These are phyloP conservation scores for Populus ilicifolia DNA, from an alignment of 345 rosid genomes.

Conservation along the genomic window DNA sequence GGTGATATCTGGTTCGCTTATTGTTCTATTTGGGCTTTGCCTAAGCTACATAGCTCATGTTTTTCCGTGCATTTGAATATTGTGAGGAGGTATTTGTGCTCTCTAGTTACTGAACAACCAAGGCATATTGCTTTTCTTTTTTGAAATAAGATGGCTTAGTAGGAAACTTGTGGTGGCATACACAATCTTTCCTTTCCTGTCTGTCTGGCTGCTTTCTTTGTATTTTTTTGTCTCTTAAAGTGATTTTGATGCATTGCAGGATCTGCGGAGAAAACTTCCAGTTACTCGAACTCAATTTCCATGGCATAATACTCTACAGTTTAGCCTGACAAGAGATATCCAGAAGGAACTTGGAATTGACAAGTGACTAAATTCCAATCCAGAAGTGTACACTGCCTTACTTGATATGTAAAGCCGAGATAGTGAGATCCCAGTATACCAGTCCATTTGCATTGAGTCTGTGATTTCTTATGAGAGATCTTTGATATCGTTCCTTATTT, in stretches of 20 bases:
- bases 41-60: too few relatives aligned
- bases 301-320: constrained; percentile 86
- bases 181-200: neutral
- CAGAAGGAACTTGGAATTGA: constrained; percentile 83
- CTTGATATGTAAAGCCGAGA: constrained; percentile 5
- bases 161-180: neutral
- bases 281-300: constrained; percentile 93
- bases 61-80: too few relatives aligned
- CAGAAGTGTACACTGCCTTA: neutral
- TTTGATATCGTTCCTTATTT: constrained; percentile 1
- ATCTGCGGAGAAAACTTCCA: constrained; percentile 94
- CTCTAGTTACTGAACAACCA: neutral
- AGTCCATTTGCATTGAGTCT: neutral
- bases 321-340: constrained; percentile 89
- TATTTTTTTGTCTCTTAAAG: neutral
- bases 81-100: neutral
- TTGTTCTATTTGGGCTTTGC: neutral
- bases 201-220: neutral
- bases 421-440: neutral
- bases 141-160: neutral
- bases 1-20: neutral
- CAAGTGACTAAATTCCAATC: constrained; percentile 37
- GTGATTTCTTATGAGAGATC: neutral
- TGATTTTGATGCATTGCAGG: constrained; percentile 40
- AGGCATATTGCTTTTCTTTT: neutral